Conservation (phyloP, 345 rosid genomes). For the Salix caprea region DNA sequence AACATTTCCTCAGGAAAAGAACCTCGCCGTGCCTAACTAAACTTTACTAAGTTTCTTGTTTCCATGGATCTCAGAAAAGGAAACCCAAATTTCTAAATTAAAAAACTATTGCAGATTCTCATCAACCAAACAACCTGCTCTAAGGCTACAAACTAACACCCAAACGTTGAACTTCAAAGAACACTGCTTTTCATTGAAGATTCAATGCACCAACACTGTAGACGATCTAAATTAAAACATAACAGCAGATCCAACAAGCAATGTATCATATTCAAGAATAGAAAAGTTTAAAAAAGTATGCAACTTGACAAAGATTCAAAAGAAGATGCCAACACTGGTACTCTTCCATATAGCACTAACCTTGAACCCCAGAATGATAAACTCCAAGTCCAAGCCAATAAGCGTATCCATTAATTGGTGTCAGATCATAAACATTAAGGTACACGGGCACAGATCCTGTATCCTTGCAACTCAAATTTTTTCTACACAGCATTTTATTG, state of each 20-base stretch:
- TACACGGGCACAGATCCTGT: conserved; percentile 83
- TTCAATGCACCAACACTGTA: background rate
- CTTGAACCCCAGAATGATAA: conserved; percentile 98
- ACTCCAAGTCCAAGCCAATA: conserved; percentile 98
- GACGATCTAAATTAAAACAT: conserved; percentile 3
- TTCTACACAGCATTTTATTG: conserved; percentile 61
- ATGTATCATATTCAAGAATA: background rate
- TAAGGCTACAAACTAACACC: background rate
- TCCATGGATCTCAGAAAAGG: background rate
- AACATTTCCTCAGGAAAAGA: background rate
- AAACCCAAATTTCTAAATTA: conserved; percentile 1
- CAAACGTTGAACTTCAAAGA: background rate
- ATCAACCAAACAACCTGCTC: conserved; percentile 13
- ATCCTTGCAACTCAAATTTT: conserved; percentile 40
- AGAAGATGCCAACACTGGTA: background rate
- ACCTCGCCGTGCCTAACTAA: background rate
- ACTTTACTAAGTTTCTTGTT: background rate
- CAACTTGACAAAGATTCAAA: background rate
- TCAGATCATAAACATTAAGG: conserved; percentile 94
- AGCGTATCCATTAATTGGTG: conserved; percentile 90
- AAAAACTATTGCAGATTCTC: conserved; percentile 13
- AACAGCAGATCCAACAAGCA: conserved; percentile 16
- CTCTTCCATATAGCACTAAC: conserved; percentile 31
- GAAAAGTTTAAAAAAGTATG: background rate
- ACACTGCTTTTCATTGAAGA: background rate